Evolutionary conservation across 441 rosid species (phyloP), one percentile per base, ranked within the genome.

Genomic region (Erodium moschatum): DNA sequence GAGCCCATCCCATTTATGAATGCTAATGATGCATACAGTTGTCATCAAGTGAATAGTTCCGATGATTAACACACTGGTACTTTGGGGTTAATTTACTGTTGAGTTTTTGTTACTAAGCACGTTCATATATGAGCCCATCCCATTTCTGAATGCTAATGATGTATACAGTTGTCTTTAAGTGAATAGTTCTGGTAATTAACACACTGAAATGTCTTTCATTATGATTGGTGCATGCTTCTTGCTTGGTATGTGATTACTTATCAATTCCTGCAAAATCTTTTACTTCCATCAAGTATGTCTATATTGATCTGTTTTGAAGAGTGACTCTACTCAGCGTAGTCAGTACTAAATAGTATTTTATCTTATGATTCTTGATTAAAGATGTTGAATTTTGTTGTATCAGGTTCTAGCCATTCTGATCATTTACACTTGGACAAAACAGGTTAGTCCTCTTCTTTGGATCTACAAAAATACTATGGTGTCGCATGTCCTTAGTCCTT

Each of bases 321-420:
- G 6, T n/a, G 18, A 19, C n/a, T 50, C 19, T 50, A 50, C 58
- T 50, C 13, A 18, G 18, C 58, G 15, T 44, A 74, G 56, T 58
- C 20, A n/a, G 35, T 61, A 52, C 54, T 29, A 38, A 62, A 50
- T 33, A 66, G 7, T 70, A 15, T 9, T 58, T 5, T 20, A 61
- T 60, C 48, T 58, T 81, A 66, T 61, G 67, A 27, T 73, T 60
- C 54, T 72, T 15, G 44, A 68, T 67, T 65, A 27, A 68, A 50
- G 46, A 16, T 48, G 35, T 80, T 78, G 40, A 54, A 66, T 58
- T 67, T 67, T 70, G 50, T 67, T 78, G 86, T 83, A 67, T 61
- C 87, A 3, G 78, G 75, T 52, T 76, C 84, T 70, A 76, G 87
- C 75, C 84, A 85, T 35, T 82, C 75, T 67, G 92, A 89, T 78